A percentile compares a stretch with the other conserved stretches of the same genome.
These are phyloP conservation scores for Cenococcum geophilum DNA, from an alignment of 495 filamentous ascomycete genomes.

Conservation along the genomic window DNA sequence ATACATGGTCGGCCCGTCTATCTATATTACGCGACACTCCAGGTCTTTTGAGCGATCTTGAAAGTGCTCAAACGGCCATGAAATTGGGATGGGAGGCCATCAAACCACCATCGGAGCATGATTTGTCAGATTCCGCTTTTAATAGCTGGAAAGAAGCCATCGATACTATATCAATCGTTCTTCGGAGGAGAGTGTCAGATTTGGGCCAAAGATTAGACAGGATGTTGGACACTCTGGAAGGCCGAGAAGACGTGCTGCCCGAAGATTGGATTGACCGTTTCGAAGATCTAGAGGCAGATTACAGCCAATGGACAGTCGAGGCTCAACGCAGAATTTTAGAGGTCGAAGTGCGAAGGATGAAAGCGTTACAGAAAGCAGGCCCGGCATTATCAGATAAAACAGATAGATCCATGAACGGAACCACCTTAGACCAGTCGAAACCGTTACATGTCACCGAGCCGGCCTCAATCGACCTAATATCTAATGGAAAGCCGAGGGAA, in stretches of 20 bases:
- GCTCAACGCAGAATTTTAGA: constrained; percentile 37
- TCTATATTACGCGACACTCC: constrained; percentile 66
- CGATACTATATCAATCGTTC: constrained; percentile 53
- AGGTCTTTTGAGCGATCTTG: constrained; percentile 59
- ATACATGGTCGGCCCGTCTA: constrained; percentile 70
- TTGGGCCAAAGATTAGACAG: constrained; percentile 69
- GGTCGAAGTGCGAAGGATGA: constrained; percentile 31
- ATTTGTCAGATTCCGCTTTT: constrained; percentile 20
- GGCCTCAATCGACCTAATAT: not conserved
- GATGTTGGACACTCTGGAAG: constrained; percentile 80
- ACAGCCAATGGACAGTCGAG: constrained; percentile 62
- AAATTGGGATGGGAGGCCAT: constrained; percentile 57
- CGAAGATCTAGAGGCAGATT: constrained; percentile 74
- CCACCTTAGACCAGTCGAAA: not conserved
- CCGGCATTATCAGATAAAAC: not conserved
- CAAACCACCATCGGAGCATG: constrained; percentile 22
- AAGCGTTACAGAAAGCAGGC: not conserved
- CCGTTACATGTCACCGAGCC: not conserved
- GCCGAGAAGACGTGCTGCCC: constrained; percentile 72
- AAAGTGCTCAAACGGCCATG: constrained; percentile 56
- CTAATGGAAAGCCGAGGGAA: not conserved
- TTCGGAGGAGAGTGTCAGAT: constrained; percentile 62
- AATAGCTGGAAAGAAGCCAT: constrained; percentile 44
- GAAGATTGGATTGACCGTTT: constrained; percentile 82
- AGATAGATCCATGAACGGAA: not conserved